Evolutionary conservation across 208 protist species (phyloP), one percentile per base, ranked within the genome.

Genomic region (Naegleria fowleri): DNA sequence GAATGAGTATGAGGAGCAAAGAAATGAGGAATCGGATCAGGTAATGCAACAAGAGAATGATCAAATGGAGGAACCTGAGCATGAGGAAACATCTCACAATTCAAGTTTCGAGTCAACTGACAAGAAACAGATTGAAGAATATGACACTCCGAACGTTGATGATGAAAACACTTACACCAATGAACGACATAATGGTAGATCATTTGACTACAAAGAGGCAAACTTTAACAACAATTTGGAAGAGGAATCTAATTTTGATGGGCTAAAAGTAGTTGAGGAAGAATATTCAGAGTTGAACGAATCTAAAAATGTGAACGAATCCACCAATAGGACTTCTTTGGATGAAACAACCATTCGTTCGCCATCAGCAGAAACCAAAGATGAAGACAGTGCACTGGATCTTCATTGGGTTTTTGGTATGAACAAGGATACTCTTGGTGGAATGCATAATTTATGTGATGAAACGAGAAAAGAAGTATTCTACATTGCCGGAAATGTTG

Each of bases 401-500:
- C n/a, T 79, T 11, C 7, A 96, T 76, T 98, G 96, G 96, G 95
- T 92, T 33, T 98, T 98, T 93, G 97, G 97, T 38, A 94, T 98
- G 40, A 96, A 98, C 93, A 96, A 96, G 90, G 96, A 98, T 91
- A 96, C 95, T 91, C 94, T 95, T 86, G 93, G 94, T 22, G 91
- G 93, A 52, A 95, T 98, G 51, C 95, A 97, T 92, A 98, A 97
- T 91, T 94, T 98, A 67, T 52, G 55, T 11, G 92, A 93, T 39
- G 94, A 88, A 11, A 58, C 86, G 19, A 92, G 95, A 90, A 92
- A 96, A 89, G 92, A 93, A 9, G 94, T 98, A 75, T 98, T 98
- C 93, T 98, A 98, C 93, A 90, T 94, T 7, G 88, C 98, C 33
- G 97, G 93, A 2, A 96, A 98, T 94, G 95, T 95, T 22, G 97